A percentile compares a stretch with the other conserved stretches of the same genome.
Evolutionary conservation across 352 stramenopile genomes (phyloP).

Genomic region (Saprolegnia diclina): DNA sequence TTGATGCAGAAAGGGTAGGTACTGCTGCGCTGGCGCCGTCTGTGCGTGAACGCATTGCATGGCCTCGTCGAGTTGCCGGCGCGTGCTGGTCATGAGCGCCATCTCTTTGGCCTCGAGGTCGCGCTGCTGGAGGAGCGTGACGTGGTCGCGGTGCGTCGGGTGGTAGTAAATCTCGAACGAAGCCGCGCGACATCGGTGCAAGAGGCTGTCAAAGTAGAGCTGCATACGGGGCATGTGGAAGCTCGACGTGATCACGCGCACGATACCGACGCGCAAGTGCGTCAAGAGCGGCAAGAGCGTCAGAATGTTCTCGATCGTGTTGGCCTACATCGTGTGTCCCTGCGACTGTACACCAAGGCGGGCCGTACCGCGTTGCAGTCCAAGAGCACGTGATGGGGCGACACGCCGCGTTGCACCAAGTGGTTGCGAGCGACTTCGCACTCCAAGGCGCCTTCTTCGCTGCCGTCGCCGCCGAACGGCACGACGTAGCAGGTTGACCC

Average conservation of each 20-base stretch:
- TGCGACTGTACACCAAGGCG: no score
- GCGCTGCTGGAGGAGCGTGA: constrained; percentile 9
- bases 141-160: constrained; percentile 30
- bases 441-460: constrained; percentile 39
- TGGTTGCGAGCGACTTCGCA: constrained; percentile 48
- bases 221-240: constrained; percentile 35
- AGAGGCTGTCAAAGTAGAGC: constrained; percentile 35
- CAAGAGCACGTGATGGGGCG: constrained; percentile 64
- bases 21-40: not conserved
- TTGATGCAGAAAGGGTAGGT: not conserved
- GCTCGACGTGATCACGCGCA: constrained; percentile 39
- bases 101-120: constrained; percentile 29
- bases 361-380: constrained; percentile 56
- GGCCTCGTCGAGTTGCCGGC: constrained; percentile 29
- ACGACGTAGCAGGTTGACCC: constrained; percentile 42
- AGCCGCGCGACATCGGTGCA: constrained; percentile 29
- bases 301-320: constrained; percentile 38
- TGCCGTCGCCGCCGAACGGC: constrained; percentile 39
- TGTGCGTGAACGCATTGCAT: constrained; percentile 7
- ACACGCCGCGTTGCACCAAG: constrained; percentile 47
- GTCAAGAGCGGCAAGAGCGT: constrained; percentile 32
- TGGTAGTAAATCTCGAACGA: constrained; percentile 34
- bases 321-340: constrained; percentile 28
- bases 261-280: constrained; percentile 33
- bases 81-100: not conserved